These are phyloP conservation scores for Termitomyces sp. DNA, from an alignment of 768 basidiomycete species.

Conservation along the genomic window DNA sequence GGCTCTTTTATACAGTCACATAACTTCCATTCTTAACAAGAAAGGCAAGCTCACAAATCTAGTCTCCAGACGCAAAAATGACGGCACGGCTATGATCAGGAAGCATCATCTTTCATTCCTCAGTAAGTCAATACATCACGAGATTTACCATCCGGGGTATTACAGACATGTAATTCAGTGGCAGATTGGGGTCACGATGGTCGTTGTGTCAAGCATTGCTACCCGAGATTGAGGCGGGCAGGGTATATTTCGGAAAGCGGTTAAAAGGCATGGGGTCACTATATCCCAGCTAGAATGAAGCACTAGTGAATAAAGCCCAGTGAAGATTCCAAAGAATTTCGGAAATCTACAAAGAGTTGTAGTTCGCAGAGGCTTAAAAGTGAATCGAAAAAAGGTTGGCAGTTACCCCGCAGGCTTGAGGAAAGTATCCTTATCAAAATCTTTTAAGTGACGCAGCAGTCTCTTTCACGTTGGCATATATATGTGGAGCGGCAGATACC, in stretches of 20 bases:
- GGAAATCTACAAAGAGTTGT: background rate
- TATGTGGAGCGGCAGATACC: background rate
- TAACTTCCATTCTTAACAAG: constrained; percentile 1
- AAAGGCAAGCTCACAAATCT: background rate
- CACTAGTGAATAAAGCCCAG: background rate
- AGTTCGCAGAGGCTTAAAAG: background rate
- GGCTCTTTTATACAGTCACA: background rate
- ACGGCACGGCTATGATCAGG: background rate
- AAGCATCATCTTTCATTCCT: background rate
- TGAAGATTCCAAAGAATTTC: constrained; percentile 6
- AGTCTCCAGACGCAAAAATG: background rate
- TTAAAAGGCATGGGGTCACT: background rate
- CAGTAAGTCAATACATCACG: background rate
- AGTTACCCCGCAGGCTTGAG: too few relatives aligned
- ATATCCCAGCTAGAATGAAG: background rate
- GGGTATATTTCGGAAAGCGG: constrained; percentile 11
- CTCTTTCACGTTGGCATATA: background rate
- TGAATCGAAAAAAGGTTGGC: background rate
- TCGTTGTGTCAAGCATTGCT: constrained; percentile 7
- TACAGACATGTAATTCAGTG: background rate
- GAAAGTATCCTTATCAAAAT: too few relatives aligned
- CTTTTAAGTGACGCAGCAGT: background rate
- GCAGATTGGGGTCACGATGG: constrained; percentile 14
- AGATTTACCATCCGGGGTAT: background rate
- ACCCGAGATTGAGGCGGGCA: constrained; percentile 19